A percentile compares a stretch with the other conserved stretches of the same genome.
These are phyloP conservation scores for Botryotinia globosa DNA, from an alignment of 2,329 filamentous ascomycete species.

Conservation along the genomic window DNA sequence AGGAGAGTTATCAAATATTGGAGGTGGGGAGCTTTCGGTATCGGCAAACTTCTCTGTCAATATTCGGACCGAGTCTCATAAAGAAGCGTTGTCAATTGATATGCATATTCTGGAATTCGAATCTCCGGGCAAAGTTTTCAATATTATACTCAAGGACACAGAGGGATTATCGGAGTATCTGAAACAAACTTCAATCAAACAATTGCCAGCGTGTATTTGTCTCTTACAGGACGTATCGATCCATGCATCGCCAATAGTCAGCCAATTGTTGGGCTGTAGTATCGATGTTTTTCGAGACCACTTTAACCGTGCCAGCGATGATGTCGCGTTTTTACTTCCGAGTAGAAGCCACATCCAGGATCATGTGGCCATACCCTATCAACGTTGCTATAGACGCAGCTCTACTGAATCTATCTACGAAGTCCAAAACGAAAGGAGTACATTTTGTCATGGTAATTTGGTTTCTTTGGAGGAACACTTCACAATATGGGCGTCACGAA, in stretches of 20 bases:
- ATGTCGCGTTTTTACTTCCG: background rate
- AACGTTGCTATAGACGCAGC: background rate
- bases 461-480: background rate
- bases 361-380: background rate
- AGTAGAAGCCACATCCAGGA: background rate
- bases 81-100: background rate
- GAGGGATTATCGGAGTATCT: background rate
- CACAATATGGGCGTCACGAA: background rate
- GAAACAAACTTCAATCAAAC: background rate
- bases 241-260: background rate
- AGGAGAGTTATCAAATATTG: background rate
- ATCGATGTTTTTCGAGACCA: background rate
- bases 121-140: rapidly evolving
- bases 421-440: background rate
- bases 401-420: background rate
- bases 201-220: background rate
- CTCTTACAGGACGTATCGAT: background rate
- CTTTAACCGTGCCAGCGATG: background rate
- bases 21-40: background rate
- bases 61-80: background rate
- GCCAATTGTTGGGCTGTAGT: background rate
- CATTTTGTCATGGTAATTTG: background rate
- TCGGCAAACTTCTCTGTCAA: background rate
- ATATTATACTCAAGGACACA: background rate
- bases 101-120: background rate